Evolutionary conservation across 2,329 filamentous ascomycete species (phyloP).

Genomic region (Gaeumannomyces tritici): DNA sequence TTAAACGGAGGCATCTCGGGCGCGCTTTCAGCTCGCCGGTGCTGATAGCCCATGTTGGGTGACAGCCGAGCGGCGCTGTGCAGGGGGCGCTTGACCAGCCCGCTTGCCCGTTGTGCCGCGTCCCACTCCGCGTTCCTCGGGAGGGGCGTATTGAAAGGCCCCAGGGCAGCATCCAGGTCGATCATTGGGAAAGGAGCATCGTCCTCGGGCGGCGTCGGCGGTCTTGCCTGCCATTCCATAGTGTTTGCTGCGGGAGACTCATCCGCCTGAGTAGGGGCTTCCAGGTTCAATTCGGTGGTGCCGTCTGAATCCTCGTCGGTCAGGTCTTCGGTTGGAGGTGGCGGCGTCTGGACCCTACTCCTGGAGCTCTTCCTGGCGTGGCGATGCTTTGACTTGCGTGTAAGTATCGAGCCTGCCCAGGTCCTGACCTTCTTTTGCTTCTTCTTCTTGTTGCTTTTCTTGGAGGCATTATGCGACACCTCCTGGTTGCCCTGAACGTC

Average conservation of each 20-base stretch:
- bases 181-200: constrained; percentile 74
- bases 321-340: constrained; percentile 20
- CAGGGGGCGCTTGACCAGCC: constrained; percentile 54
- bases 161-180: constrained; percentile 86
- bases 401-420: constrained; percentile 60
- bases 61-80: constrained; percentile 68
- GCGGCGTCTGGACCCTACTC: constrained; percentile 32
- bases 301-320: constrained; percentile 17
- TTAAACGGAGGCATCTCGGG: constrained; percentile 73
- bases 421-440: constrained; percentile 74
- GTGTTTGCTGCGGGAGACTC: constrained; percentile 5
- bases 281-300: constrained; percentile 15
- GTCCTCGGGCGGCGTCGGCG: constrained; percentile 33
- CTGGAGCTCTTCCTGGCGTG: constrained; percentile 27
- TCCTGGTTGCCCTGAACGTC: constrained; percentile 9
- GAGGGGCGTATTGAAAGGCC: constrained; percentile 78
- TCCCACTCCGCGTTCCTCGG: constrained; percentile 56
- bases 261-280: constrained; percentile 6
- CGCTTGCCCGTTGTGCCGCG: constrained; percentile 50
- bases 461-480: constrained; percentile 15
- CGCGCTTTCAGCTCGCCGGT: constrained; percentile 70
- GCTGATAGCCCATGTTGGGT: constrained; percentile 62
- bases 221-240: constrained; percentile 26
- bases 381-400: constrained; percentile 47
- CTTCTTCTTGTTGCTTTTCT: constrained; percentile 28